Evolutionary conservation across 805 yeast genomes (phyloP), one percentile per base, ranked within the genome.

Genomic region (Saturnispora zaruensis): DNA sequence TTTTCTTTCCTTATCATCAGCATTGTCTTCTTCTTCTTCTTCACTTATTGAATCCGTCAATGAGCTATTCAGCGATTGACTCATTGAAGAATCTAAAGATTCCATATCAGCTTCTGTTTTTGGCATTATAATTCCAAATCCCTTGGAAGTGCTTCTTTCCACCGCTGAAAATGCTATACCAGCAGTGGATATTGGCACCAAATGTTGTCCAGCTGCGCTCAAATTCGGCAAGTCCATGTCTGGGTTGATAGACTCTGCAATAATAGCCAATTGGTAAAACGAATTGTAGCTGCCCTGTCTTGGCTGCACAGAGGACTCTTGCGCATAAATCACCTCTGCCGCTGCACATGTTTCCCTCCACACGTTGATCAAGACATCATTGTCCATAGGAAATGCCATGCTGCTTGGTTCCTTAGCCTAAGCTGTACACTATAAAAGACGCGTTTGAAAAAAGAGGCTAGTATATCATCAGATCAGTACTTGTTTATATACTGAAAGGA

Each of bases 331-430:
- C 5, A 4, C 13, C 9, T 38, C 42, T 13, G 9, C 14, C 4
- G 28, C 25, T 9, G n/a, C 25, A 23, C 42, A 38, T 4, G 25
- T 32, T 3, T 41, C 45, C 11, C 50, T 20, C 50, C 50, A 47
- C 2, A 55, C 52, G 24, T 57, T 57, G 21, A 57, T 42, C 5
- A 57, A 30, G 3, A 51, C 30, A 18, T 43, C 54, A 2, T 51
- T 44, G 18, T 49, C 51, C n/a, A 55, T 34, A 1, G 59, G 60
- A n/a, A 55, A 26, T 13, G 60, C 44, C 60, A 56, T 38, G 7
- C 8, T 14, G n/a, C 42, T 7, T 20, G 18, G 13, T 13, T 18
- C 21, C 23, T 56, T 11, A 8, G 4, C n/a, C 6, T 46, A 18
- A 16, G 7, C n/a, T n/a, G n/a, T 18, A 16, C 16, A 18, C 9